phyloP scores from a whole-genome alignment of 805 yeast genomes.

The Lachancea kluyveri region DNA sequence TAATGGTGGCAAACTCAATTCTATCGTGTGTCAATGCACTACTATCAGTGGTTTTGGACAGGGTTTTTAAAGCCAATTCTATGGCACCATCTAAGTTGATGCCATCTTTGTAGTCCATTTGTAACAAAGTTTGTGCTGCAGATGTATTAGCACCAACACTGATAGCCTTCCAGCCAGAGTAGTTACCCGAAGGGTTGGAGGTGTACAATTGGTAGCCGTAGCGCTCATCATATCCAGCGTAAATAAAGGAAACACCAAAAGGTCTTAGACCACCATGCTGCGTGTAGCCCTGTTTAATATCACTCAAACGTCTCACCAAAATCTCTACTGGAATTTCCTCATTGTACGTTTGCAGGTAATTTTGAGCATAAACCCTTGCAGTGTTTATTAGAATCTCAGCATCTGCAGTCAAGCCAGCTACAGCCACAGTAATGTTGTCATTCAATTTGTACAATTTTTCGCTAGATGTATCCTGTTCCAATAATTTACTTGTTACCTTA shows the following conservation, averaged over 20 bases:
- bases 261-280: slow-evolving; percentile 99
- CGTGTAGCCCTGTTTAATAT: slow-evolving; percentile 94
- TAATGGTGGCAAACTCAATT: slow-evolving; percentile 85
- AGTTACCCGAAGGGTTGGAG: slow-evolving; percentile 95
- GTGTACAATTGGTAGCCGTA: slow-evolving; percentile 89
- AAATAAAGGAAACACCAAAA: slow-evolving; percentile 92
- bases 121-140: slow-evolving; percentile 91
- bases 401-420: slow-evolving; percentile 97
- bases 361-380: slow-evolving; percentile 82
- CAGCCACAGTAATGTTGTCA: slow-evolving; percentile 84
- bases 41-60: slow-evolving; percentile 90
- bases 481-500: slow-evolving; percentile 84
- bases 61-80: slow-evolving; percentile 82
- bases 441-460: slow-evolving; percentile 86
- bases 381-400: slow-evolving; percentile 84
- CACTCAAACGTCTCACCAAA: slow-evolving; percentile 82
- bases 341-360: slow-evolving; percentile 76
- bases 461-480: slow-evolving; percentile 89
- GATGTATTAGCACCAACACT: slow-evolving; percentile 94
- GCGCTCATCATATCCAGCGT: slow-evolving; percentile 91
- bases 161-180: slow-evolving; percentile 98
- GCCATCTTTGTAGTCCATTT: slow-evolving; percentile 90
- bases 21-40: slow-evolving; percentile 82
- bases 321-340: slow-evolving; percentile 93
- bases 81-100: slow-evolving; percentile 68